Base-by-base conservation (phyloP, 2,329 filamentous ascomycete genomes). In the Fusarium nurragi region DNA sequence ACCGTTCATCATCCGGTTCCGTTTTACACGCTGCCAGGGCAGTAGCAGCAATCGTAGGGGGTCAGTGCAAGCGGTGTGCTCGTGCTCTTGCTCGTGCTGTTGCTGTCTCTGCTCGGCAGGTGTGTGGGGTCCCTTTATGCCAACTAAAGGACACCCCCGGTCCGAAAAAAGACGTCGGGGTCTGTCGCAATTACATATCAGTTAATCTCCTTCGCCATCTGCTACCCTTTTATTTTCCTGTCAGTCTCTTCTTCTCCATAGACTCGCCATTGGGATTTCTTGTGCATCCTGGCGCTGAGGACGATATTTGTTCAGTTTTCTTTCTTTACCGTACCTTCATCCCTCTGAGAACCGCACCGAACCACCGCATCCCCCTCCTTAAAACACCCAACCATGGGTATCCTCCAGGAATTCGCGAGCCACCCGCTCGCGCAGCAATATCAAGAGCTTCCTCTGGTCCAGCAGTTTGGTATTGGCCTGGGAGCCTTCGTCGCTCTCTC, bases 331-430 rank as follows among this genome's bases (percentile, higher is more conserved):
- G 14, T 22, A 36, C 28, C 19, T 48, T 18, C 13, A 22, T 39
- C 37, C 40, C 26, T 32, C 28, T 37, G n/a, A 54, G 39, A 56
- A 43, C 38, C 39, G 41, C 19, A 48, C 19, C 61, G 32, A 55
- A 34, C 39, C 28, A 26, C 46, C 32, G 14, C 38, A 45, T 44
- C 41, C 26, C 30, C 36, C 46, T 39, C 36, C 37, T 45, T 41
- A 30, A 39, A 21, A 50, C 36, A 53, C 49, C 52, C 62, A 65
- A 71, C 60, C 68, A 88, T 88, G 86, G 86, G 86, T 73, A 54
- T 87, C 69, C 67, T 88, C 63, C 81, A 87, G 68, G 80, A 85
- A 32, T 70, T 83, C 57, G 77, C 78, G 74, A 79, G 80, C 71
- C 77, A 76, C 67, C 84, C 81, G 70, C 75, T 83, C 77, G 78